Percentiles rank a stretch among this genome's conserved stretches.
Evolutionary conservation across 306 rosid species (phyloP).

Genomic region (Astragalus membranaceus): DNA sequence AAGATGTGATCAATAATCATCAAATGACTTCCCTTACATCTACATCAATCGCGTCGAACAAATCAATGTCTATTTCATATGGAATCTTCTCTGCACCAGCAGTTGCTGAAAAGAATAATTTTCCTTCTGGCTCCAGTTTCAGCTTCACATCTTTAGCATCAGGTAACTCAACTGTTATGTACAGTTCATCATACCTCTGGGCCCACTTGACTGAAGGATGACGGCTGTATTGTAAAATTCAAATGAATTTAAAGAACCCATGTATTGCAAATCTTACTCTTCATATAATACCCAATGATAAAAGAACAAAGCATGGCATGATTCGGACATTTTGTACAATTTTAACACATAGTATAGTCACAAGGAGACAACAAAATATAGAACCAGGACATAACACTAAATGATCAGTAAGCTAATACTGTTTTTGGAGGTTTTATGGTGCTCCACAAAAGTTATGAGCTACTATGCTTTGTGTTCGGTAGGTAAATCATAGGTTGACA

Average conservation of each 20-base stretch:
- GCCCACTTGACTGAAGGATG: conserved; percentile 80
- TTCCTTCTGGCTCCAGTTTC: conserved; percentile 63
- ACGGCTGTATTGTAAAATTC: conserved; percentile 38
- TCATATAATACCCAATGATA: background rate
- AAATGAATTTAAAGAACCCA: background rate
- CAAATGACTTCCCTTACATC: conserved; percentile 20
- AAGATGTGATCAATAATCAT: background rate
- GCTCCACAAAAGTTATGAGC: background rate
- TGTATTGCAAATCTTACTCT: background rate
- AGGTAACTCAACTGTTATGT: conserved; percentile 54
- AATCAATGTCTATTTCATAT: conserved; percentile 53
- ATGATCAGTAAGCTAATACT: background rate
- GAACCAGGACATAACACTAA: background rate
- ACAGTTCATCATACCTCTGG: conserved; percentile 50
- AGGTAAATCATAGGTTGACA: background rate
- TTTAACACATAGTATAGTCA: background rate
- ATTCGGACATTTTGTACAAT: background rate
- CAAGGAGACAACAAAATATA: background rate
- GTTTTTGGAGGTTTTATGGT: background rate
- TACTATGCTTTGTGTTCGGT: background rate
- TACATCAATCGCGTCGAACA: conserved; percentile 50
- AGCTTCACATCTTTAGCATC: conserved; percentile 69
- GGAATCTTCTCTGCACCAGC: conserved; percentile 42
- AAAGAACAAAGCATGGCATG: background rate
- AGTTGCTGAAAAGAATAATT: conserved; percentile 54